phyloP scores from a whole-genome alignment of 208 protist species.

The Crithidia bombi region DNA sequence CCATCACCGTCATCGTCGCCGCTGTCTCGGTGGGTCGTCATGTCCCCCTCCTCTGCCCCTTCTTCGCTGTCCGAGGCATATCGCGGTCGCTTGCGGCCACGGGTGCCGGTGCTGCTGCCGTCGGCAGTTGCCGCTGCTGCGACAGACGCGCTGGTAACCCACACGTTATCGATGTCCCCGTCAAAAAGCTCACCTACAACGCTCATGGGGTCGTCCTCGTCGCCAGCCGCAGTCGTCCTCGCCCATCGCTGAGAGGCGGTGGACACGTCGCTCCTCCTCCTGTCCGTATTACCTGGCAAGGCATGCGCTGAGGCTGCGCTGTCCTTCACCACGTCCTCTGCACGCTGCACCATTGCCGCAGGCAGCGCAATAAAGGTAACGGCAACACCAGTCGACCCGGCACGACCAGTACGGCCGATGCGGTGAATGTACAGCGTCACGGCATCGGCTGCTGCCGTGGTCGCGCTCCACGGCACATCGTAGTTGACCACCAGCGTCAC shows the following conservation, averaged over 20 bases:
- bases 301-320: background rate
- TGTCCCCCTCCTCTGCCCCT: background rate
- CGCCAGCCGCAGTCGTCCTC: background rate
- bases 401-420: slow-evolving; percentile 94
- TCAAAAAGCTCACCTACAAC: slow-evolving; percentile 34
- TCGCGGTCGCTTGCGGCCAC: background rate
- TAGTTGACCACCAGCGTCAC: slow-evolving; percentile 98
- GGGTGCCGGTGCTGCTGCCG: background rate
- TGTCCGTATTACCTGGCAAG: too few species aligned
- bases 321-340: slow-evolving; percentile 23
- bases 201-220: slow-evolving; percentile 12
- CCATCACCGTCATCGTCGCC: slow-evolving; percentile 17
- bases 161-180: slow-evolving; percentile 28
- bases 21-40: background rate
- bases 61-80: slow-evolving; percentile 14
- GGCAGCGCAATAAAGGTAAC: slow-evolving; percentile 93
- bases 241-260: too few species aligned
- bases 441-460: slow-evolving; percentile 39
- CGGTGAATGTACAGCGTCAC: slow-evolving; percentile 96
- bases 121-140: background rate
- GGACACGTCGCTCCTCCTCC: too few species aligned
- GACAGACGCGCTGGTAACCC: slow-evolving; percentile 12
- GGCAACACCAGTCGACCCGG: slow-evolving; percentile 83
- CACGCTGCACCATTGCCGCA: slow-evolving; percentile 40
- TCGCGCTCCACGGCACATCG: slow-evolving; percentile 89